Evolutionary conservation across 164 flowering plant genomes (phyloP).

Genomic region (Magnolia kwangsiensis): DNA sequence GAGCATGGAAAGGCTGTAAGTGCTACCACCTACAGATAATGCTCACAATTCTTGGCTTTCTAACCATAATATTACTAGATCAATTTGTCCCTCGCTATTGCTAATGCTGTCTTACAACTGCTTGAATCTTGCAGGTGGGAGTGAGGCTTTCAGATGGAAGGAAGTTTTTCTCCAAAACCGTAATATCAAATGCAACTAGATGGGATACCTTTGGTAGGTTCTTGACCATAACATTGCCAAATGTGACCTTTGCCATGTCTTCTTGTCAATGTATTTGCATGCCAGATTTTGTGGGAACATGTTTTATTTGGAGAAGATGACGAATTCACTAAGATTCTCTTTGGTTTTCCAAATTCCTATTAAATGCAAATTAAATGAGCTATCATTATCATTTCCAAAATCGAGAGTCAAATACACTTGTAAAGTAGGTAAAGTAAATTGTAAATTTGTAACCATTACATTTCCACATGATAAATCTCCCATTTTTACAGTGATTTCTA

Average conservation of each 20-base stretch:
- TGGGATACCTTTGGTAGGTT: conserved; percentile 98
- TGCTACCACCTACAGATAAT: neutral
- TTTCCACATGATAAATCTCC: too few species aligned
- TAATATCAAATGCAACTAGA: conserved; percentile 97
- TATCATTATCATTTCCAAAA: too few species aligned
- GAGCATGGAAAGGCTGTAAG: conserved; percentile 91
- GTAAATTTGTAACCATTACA: too few species aligned
- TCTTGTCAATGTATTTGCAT: neutral
- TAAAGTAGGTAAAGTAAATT: too few species aligned
- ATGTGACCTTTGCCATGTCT: neutral
- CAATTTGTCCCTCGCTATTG: neutral
- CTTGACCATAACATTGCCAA: too few species aligned
- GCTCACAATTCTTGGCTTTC: neutral
- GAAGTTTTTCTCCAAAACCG: conserved; percentile 69
- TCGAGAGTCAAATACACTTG: too few species aligned
- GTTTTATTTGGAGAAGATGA: too few species aligned
- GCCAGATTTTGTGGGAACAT: neutral
- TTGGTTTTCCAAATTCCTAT: too few species aligned
- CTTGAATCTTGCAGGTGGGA: conserved; percentile 60
- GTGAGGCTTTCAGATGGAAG: conserved; percentile 90
- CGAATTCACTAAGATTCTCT: too few species aligned
- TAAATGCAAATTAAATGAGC: too few species aligned
- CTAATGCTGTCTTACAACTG: conserved; percentile 6
- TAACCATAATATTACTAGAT: neutral
- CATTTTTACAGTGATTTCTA: too few species aligned